A percentile compares a stretch with the other conserved stretches of the same genome.
Conservation (phyloP, 1,284 basidiomycete species). For the Athelia psychrophila region DNA sequence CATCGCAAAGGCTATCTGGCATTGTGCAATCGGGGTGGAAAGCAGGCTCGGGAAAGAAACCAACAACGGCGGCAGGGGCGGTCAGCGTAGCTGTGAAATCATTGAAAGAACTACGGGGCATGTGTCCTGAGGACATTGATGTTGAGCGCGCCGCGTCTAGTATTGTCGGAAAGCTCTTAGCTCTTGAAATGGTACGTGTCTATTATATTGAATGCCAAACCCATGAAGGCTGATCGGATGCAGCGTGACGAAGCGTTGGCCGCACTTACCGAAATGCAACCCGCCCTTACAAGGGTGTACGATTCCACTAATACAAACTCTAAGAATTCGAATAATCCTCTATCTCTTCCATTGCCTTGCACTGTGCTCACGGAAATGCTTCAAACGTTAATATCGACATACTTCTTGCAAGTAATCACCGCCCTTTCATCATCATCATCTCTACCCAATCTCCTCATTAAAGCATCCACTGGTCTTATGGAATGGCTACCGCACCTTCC, state of each 20-base stretch:
- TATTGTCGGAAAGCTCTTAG: constrained; percentile 59
- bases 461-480: constrained; percentile 38
- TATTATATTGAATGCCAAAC: constrained; percentile 2
- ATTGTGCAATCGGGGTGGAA: constrained; percentile 61
- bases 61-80: constrained; percentile 23
- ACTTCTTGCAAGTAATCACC: constrained; percentile 49
- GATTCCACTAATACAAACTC: constrained; percentile 1
- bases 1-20: constrained; percentile 53
- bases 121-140: constrained; percentile 50
- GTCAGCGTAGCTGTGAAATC: constrained; percentile 37
- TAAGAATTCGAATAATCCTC: constrained; percentile 18
- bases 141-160: constrained; percentile 70
- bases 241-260: constrained; percentile 51
- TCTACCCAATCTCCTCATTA: constrained; percentile 25
- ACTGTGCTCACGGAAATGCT: neutral
- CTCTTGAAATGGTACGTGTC: constrained; percentile 61
- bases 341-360: constrained; percentile 32
- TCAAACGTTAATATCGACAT: constrained; percentile 54
- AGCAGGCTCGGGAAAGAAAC: constrained; percentile 16
- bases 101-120: constrained; percentile 41
- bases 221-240: neutral
- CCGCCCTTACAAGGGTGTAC: constrained; percentile 36
- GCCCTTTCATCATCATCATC: constrained; percentile 13
- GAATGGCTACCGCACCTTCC: constrained; percentile 48
- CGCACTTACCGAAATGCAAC: constrained; percentile 44